Base-by-base conservation (phyloP, 2,329 filamentous ascomycete genomes). In the Beauveria scarabaeidicola region DNA sequence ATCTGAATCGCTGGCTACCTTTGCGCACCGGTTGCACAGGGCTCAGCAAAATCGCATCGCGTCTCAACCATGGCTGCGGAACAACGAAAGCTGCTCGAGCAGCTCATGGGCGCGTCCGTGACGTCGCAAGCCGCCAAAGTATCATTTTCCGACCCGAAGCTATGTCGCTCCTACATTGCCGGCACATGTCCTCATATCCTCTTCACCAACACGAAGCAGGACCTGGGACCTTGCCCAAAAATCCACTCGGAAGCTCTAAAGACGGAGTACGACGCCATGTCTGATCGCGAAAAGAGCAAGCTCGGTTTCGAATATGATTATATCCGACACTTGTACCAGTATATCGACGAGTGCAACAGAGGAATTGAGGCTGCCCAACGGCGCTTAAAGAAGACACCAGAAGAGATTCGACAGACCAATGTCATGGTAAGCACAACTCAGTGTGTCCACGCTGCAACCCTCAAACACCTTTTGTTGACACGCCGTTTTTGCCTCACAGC, bases 181-280 rank as follows among this genome's bases (percentile, higher is more conserved):
- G 94, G 94, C 67, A 95, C 90, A 61, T 99, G 94, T 73, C 94
- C 94, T 1, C 93, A 97, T 79, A 94, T 99, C 72, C 90, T 99
- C 70, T 99, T 99, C 82, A 99, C 93, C 65, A 99, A 99, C 77
- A 99, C 94, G 50, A 97, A 97, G 78, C 92, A 97, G 61, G 94
- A 99, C 72, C 83, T 97, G 38, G 94, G 94, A 2, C 83, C 86
- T 0, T 99, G 94, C 70, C 84, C 90, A 53, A 94, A 93, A 72
- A 83, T 93, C 27, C 94, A 99, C 76, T 89, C 85, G 52, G 92
- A 97, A 72, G 85, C 86, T 13, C 81, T 97, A 65, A 97, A 96
- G 75, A 79, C 86, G 52, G 92, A 99, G 72, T 99, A 94, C 73
- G 89, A 95, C 66, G 80, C 77, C 1, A 84, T 94, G 0, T 77